Percentiles rank a stretch among this genome's conserved stretches.
phyloP scores from a whole-genome alignment of 1,284 basidiomycete species.

The Fomitopsis schrenkii region DNA sequence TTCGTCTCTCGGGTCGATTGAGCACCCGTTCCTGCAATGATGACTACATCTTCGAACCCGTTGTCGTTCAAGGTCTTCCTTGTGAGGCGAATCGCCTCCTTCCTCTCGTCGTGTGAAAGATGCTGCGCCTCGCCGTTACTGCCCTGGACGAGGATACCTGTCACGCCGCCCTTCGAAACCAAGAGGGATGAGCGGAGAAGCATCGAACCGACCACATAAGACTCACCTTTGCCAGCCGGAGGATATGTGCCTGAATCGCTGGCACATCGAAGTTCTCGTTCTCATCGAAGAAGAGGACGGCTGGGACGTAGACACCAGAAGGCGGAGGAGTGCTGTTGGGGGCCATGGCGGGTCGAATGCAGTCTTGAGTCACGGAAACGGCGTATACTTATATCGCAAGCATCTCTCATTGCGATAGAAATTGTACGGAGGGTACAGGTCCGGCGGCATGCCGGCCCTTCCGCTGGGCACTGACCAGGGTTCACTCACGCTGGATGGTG shows the following conservation, averaged over 20 bases:
- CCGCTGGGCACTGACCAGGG: slow-evolving; percentile 3
- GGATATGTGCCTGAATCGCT: slow-evolving; percentile 56
- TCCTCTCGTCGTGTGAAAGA: slow-evolving; percentile 67
- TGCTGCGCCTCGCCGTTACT: slow-evolving; percentile 81
- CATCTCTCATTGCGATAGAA: slow-evolving; percentile 8
- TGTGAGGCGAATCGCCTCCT: slow-evolving; percentile 58
- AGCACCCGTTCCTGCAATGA: slow-evolving; percentile 86
- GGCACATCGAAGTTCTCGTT: slow-evolving; percentile 63
- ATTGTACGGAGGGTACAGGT: slow-evolving; percentile 1
- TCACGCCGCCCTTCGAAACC: slow-evolving; percentile 53
- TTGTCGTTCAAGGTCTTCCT: slow-evolving; percentile 73
- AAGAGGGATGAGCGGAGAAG: neutral
- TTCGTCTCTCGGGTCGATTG: slow-evolving; percentile 82
- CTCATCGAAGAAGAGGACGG: slow-evolving; percentile 65
- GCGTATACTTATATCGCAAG: neutral
- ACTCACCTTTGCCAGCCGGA: slow-evolving; percentile 61
- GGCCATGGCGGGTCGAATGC: slow-evolving; percentile 7
- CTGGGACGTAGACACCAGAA: slow-evolving; percentile 68
- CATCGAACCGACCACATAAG: neutral
- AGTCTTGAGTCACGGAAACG: neutral
- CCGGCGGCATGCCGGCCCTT: slow-evolving; percentile 7
- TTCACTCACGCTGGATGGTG: neutral
- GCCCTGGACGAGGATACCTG: slow-evolving; percentile 73
- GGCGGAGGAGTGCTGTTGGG: slow-evolving; percentile 40
- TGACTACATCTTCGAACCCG: slow-evolving; percentile 61